These are phyloP conservation scores for Betula pendula DNA, from an alignment of 306 rosid genomes.

Conservation along the genomic window DNA sequence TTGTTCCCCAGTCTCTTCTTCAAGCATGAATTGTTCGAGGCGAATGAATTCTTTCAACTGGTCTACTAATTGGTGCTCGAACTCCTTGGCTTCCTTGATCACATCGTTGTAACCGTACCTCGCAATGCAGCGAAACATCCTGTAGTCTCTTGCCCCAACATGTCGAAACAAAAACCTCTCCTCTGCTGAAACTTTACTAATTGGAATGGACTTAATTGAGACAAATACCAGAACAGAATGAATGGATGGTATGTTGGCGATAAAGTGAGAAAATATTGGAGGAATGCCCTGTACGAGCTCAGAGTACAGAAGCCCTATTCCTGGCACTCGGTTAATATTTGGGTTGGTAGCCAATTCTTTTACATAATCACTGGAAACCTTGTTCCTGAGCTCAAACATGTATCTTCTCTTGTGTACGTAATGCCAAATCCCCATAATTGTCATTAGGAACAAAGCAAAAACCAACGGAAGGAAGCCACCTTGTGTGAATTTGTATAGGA, in stretches of 20 bases:
- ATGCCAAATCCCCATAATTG: constrained; percentile 72
- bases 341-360: constrained; percentile 37
- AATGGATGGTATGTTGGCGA: constrained; percentile 58
- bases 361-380: constrained; percentile 60
- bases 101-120: constrained; percentile 75
- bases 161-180: constrained; percentile 78
- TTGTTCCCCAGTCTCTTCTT: constrained; percentile 19
- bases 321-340: constrained; percentile 57
- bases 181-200: constrained; percentile 50
- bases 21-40: constrained; percentile 33
- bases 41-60: constrained; percentile 54
- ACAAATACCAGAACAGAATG: constrained; percentile 72
- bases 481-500: constrained; percentile 58
- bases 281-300: constrained; percentile 91
- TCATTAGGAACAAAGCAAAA: constrained; percentile 43
- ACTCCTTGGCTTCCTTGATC: constrained; percentile 40
- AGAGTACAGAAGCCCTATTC: constrained; percentile 65
- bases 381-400: constrained; percentile 61
- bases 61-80: constrained; percentile 58
- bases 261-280: constrained; percentile 68
- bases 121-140: constrained; percentile 68
- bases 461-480: constrained; percentile 78
- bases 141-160: constrained; percentile 55
- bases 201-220: constrained; percentile 68
- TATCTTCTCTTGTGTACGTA: constrained; percentile 71